Percentiles rank a stretch among this genome's conserved stretches.
phyloP scores from a whole-genome alignment of 2,329 filamentous ascomycete genomes.

The Emergomyces pasteurianus region DNA sequence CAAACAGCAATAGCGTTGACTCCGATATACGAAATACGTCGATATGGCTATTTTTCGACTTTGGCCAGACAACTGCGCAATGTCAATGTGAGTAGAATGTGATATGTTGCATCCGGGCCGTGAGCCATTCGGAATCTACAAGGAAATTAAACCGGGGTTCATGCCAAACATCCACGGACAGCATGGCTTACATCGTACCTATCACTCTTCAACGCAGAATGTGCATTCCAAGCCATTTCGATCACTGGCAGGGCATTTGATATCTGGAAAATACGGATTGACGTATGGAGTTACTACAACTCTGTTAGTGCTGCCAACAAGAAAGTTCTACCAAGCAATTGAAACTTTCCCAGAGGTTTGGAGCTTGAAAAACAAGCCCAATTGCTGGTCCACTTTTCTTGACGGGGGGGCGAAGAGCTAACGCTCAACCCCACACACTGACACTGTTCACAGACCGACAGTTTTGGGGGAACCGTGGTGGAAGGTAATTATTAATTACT shows the following conservation, averaged over 20 bases:
- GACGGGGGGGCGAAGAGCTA: neutral
- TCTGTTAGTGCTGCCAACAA: neutral
- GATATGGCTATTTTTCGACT: neutral
- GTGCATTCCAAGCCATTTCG: neutral
- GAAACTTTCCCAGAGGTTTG: neutral
- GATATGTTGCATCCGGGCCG: neutral
- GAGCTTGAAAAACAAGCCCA: neutral
- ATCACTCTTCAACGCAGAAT: neutral
- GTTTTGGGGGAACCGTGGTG: neutral
- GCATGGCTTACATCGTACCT: too few species aligned
- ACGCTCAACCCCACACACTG: too few species aligned
- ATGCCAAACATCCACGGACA: neutral
- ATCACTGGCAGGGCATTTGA: neutral
- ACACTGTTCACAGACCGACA: too few species aligned
- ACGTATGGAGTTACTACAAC: too few species aligned
- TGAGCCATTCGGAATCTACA: neutral
- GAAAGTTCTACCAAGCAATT: neutral
- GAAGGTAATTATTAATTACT: neutral
- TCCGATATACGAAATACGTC: neutral
- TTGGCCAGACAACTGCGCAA: neutral
- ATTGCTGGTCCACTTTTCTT: neutral
- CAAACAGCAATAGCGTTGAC: neutral
- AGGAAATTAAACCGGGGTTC: neutral
- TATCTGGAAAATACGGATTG: neutral
- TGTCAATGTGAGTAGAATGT: neutral